Evolutionary conservation across 371 early-diverging fungal species (phyloP), one percentile per base, ranked within the genome.

Genomic region (Actinomortierella ambigua): DNA sequence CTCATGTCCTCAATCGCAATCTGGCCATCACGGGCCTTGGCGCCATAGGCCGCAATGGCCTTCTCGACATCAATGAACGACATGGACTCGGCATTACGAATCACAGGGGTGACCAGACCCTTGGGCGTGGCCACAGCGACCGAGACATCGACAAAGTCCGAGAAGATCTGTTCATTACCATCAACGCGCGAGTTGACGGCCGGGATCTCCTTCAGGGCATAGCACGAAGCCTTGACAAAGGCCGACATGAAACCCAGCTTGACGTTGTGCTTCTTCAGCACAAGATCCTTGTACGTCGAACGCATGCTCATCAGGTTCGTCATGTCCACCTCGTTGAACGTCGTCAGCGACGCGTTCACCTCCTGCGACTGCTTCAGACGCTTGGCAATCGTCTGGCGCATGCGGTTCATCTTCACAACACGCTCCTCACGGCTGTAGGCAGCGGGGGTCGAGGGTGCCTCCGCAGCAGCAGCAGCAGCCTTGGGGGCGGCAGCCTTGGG

Each of bases 301-400:
- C 98, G 93, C 63, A 98, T 82, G 42, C 88, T 88, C 75, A 97
- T 95, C 61, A 97, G 76, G 82, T 88, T 90, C 64, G 85, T 87
- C 98, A 98, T 98, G 75, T 98, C 98, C 44, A 97, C 88, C 82
- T 98, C 98, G 83, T 98, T 98, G 83, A 98, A 98, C 39, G 98
- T 97, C 46, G 98, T 98, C 69, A 98, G 85, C 47, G 97, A 91
- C 39, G 98, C 98, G 29, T 97, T 96, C 46, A 87, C 94, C 79
- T 95, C 91, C 82, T 98, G 98, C 49, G 97, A 93, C 80, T 95
- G 93, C 90, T 97, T 97, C 75, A 98, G 84, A 61, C 96, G 91
- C 78, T 90, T 91, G 49, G 98, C 88, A 61, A 98, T 98, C 61
- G 92, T 86, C 75, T 86, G 76, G 53, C 98, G 93, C 98, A 98